phyloP scores from a whole-genome alignment of 192 early-diverging fungal genomes.

The Oehlia diaphana region DNA sequence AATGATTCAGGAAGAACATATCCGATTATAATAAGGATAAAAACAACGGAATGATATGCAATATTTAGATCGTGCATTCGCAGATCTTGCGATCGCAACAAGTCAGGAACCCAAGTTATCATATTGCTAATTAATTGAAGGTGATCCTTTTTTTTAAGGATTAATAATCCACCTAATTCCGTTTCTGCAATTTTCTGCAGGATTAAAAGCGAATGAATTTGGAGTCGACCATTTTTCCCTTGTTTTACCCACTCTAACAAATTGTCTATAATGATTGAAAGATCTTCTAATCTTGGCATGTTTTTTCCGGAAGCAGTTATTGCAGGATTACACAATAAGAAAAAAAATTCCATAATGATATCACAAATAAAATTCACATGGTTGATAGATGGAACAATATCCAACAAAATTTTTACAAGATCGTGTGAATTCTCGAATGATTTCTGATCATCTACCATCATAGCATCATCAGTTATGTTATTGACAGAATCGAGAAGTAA shows the following conservation, averaged over 20 bases:
- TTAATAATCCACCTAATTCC: slow-evolving; percentile 20
- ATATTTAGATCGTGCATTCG: slow-evolving; percentile 24
- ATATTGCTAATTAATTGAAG: slow-evolving; percentile 16
- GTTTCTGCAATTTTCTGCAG: slow-evolving; percentile 26
- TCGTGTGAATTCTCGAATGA: neutral
- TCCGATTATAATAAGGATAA: slow-evolving; percentile 19
- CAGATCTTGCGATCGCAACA: slow-evolving; percentile 23
- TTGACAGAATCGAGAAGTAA: slow-evolving; percentile 12
- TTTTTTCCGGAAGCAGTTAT: neutral
- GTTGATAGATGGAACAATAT: slow-evolving; percentile 21
- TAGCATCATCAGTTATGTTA: neutral
- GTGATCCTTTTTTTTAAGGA: slow-evolving; percentile 8
- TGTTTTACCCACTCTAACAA: slow-evolving; percentile 19
- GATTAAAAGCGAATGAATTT: slow-evolving; percentile 4
- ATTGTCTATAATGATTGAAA: slow-evolving; percentile 10
- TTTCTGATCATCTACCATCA: slow-evolving; percentile 2
- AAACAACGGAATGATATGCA: slow-evolving; percentile 4
- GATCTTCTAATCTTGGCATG: slow-evolving; percentile 11
- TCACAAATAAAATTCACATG: slow-evolving; percentile 8
- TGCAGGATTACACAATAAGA: slow-evolving; percentile 19
- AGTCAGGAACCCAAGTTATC: slow-evolving; percentile 18
- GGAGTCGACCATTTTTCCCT: slow-evolving; percentile 20
- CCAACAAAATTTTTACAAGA: slow-evolving; percentile 15
- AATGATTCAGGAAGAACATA: neutral
- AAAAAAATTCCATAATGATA: slow-evolving; percentile 32